Evolutionary conservation across 108 stramenopile species (phyloP).

Genomic region (Cafeteria roenbergensis): DNA sequence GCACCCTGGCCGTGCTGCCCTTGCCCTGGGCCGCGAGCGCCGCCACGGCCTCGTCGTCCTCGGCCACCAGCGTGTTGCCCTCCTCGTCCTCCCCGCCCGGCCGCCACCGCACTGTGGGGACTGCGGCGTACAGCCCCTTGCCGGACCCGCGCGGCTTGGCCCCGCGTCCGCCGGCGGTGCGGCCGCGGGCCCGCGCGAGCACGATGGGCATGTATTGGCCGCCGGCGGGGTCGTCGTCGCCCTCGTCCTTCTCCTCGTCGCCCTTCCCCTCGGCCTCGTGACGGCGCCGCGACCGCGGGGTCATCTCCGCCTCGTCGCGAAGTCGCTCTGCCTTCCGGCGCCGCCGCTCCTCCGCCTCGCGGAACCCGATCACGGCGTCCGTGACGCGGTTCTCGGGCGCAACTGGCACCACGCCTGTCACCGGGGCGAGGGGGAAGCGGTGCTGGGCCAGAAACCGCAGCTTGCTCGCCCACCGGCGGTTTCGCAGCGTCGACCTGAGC

Average conservation of each 20-base stretch:
- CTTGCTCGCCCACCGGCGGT: slow-evolving; percentile 23
- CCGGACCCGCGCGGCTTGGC: no score
- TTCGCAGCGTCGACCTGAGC: slow-evolving; percentile 33
- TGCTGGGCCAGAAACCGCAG: slow-evolving; percentile 6
- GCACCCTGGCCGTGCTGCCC: neutral
- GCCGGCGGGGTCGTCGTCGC: no score
- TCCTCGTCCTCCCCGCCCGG: neutral
- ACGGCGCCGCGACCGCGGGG: no score
- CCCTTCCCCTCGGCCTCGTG: neutral
- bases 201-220: neutral
- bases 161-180: neutral
- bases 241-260: neutral
- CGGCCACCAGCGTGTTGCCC: neutral
- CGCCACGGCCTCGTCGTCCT: neutral
- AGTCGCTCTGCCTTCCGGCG: no score
- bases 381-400: neutral
- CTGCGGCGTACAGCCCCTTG: neutral
- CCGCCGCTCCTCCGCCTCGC: neutral
- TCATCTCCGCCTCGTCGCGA: no score
- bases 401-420: slow-evolving; percentile 17
- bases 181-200: neutral
- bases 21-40: neutral
- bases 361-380: neutral
- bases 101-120: neutral
- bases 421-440: slow-evolving; percentile 30